Evolutionary conservation across 176 grass and related monocot genomes (phyloP), one percentile per base, ranked within the genome.

Genomic region (Carex pumila): DNA sequence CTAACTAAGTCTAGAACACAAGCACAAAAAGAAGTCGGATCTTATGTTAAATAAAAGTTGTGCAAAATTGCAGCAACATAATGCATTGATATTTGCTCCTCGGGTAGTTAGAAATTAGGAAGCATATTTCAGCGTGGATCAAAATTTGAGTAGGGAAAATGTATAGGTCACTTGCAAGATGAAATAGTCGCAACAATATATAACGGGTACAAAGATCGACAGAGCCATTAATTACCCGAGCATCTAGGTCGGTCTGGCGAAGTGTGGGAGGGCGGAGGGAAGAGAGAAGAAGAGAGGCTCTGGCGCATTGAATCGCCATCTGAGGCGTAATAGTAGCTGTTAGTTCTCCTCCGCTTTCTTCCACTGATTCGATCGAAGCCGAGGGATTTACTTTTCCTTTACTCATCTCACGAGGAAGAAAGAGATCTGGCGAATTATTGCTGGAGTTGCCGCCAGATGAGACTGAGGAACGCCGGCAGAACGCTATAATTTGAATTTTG

Each of bases 211-310:
- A 39, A 39, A 39, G 37, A 39, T 39, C 37, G 37, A 39, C 5
- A 39, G 11, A 71, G 18, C 6, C 15, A 71, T 71, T 49, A n/a
- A 39, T 70, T 41, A 71, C 68, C 6, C 49, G 34, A 0, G 68
- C 19, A 8, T 36, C 0, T n/a, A 43, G 7, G 7, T 67, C 30
- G 7, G 7, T 67, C 30, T 12, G 29, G 13, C 65, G 12, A 32
- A 67, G 65, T 49, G 45, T 81, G 65, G 37, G 37, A 6, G 29
- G 63, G 36, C 63, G 53, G 63, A 55, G 29, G 41, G 81, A 68
- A 54, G 15, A 53, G 47, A 65, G 81, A 34, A 68, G 81, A 83
- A 53, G 56, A 63, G 61, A 61, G 34, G 56, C 79, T 63, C 57
- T 65, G 60, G 47, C 43, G 30, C 67, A 55, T 55, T 65, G 68